Evolutionary conservation across 2,329 filamentous ascomycete genomes (phyloP).

Genomic region (Raffaelea deltoideospora): DNA sequence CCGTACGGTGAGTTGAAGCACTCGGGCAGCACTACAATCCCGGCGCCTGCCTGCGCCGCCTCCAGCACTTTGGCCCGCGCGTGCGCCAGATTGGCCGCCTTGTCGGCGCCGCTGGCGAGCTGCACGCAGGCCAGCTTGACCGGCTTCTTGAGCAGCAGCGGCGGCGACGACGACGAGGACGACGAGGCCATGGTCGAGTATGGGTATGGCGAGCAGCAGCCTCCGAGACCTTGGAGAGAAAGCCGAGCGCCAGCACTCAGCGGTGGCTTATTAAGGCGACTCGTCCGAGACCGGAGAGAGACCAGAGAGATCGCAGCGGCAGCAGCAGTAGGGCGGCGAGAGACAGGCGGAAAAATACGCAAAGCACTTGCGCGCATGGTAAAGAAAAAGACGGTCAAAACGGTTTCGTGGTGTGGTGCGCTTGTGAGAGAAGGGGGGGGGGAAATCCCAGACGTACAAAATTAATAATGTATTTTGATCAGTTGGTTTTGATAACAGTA

Average conservation of each 20-base stretch:
- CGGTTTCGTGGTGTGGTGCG: too few species aligned
- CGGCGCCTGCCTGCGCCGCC: constrained; percentile 61
- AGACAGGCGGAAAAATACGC: neutral
- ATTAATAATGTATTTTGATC: too few species aligned
- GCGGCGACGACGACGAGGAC: neutral
- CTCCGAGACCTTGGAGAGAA: too few species aligned
- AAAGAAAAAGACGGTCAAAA: neutral
- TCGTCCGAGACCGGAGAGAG: neutral
- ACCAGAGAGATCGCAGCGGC: neutral
- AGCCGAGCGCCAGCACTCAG: neutral
- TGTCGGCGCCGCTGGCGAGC: constrained; percentile 68
- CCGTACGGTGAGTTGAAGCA: constrained; percentile 99
- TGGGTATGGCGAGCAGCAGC: too few species aligned
- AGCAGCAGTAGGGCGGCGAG: neutral
- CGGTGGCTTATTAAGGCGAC: too few species aligned
- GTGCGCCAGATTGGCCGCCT: constrained; percentile 65
- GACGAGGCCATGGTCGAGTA: neutral
- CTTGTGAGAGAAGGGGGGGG: too few species aligned
- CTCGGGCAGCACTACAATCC: constrained; percentile 84
- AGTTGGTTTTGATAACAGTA: too few species aligned
- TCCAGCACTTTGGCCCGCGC: constrained; percentile 72
- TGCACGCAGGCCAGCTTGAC: constrained; percentile 73
- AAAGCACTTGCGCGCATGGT: neutral
- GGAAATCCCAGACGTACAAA: too few species aligned
- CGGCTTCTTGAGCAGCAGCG: constrained; percentile 51